These are phyloP conservation scores for Colletotrichum neosansevieriae DNA, from an alignment of 2,329 filamentous ascomycete genomes.

Conservation along the genomic window DNA sequence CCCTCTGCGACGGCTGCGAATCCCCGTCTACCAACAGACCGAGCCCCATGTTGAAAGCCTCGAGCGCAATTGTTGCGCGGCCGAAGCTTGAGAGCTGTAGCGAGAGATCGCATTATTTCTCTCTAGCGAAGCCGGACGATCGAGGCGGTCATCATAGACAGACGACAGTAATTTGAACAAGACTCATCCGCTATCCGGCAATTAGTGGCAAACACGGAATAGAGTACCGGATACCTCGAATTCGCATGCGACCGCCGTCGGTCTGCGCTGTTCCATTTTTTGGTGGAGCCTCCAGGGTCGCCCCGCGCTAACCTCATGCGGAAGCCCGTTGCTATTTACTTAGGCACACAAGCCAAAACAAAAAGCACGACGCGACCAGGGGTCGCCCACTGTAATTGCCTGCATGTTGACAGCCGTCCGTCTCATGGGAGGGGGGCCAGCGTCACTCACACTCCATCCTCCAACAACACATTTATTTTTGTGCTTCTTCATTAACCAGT, in stretches of 20 bases:
- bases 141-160: too few relatives aligned
- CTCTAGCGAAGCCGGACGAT: neutral
- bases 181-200: too few relatives aligned
- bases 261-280: too few relatives aligned
- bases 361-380: conserved; percentile 38
- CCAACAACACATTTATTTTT: conserved; percentile 31
- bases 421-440: conserved; percentile 2
- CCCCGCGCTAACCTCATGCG: conserved; percentile 41
- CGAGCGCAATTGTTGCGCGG: conserved; percentile 8
- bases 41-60: conserved; percentile 10
- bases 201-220: too few relatives aligned
- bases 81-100: conserved; percentile 23
- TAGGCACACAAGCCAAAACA: conserved; percentile 37
- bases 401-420: conserved; percentile 26
- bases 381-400: conserved; percentile 34
- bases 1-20: conserved; percentile 50
- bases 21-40: conserved; percentile 35
- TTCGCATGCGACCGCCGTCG: too few relatives aligned
- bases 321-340: conserved; percentile 40
- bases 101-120: conserved; percentile 26
- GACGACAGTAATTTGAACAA: too few relatives aligned
- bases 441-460: conserved; percentile 6
- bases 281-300: neutral
- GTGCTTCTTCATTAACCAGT: conserved; percentile 22
- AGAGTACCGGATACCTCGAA: too few relatives aligned